These are phyloP conservation scores for Exophiala oligosperma DNA, from an alignment of 2,329 filamentous ascomycete species.

Conservation along the genomic window DNA sequence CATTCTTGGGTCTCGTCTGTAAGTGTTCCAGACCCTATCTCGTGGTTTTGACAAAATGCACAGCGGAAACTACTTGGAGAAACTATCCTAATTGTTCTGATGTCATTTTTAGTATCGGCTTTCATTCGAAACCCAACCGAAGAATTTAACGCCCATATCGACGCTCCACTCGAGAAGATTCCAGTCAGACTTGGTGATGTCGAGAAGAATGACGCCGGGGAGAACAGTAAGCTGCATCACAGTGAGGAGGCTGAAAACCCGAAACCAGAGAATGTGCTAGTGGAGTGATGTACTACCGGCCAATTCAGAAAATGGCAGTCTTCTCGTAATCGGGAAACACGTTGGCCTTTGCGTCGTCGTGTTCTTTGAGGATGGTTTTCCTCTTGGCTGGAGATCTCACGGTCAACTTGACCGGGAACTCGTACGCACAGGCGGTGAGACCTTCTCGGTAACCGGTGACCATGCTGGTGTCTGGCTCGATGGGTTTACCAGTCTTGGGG, in stretches of 20 bases:
- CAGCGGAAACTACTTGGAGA: too few species aligned
- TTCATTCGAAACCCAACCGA: slow-evolving; percentile 4
- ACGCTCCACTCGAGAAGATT: slow-evolving; percentile 4
- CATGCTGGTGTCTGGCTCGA: slow-evolving; percentile 17
- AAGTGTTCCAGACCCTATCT: neutral
- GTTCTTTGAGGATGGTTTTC: slow-evolving; percentile 5
- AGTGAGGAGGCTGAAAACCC: neutral
- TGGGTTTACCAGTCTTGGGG: slow-evolving; percentile 8
- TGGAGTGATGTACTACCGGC: neutral
- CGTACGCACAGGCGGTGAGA: slow-evolving; percentile 7
- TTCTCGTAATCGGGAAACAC: slow-evolving; percentile 11
- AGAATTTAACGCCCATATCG: slow-evolving; percentile 8
- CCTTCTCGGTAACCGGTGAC: slow-evolving; percentile 15
- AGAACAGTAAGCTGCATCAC: neutral
- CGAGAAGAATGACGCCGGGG: neutral
- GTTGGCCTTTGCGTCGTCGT: slow-evolving; percentile 1
- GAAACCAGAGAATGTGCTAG: too few species aligned
- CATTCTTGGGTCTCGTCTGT: slow-evolving; percentile 1
- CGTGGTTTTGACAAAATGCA: too few species aligned
- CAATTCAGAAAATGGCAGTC: neutral
- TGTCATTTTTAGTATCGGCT: neutral
- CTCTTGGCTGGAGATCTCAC: slow-evolving; percentile 4
- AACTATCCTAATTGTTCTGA: neutral
- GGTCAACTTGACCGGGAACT: slow-evolving; percentile 6
- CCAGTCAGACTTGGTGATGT: neutral